Conservation (phyloP, 73 alveolate species). For the Stentor roeselii region DNA sequence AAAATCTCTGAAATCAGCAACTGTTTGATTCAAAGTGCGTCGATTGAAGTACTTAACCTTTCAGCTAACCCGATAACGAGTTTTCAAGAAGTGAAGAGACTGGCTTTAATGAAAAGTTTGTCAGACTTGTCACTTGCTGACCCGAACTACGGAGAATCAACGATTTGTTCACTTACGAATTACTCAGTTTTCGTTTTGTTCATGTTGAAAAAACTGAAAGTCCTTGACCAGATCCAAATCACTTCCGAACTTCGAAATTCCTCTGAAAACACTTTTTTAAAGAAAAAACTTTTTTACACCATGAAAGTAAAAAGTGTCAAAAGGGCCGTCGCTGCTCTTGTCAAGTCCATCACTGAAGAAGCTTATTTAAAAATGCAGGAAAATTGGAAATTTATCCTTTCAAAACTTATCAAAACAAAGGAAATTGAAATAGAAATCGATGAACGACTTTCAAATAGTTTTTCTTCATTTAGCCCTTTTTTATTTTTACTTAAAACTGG, state of each 20-base stretch:
- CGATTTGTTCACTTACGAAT: constrained; percentile 76
- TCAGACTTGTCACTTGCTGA: constrained; percentile 54
- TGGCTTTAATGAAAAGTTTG: constrained; percentile 54
- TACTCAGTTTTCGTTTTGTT: constrained; percentile 73
- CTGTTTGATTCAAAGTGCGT: constrained; percentile 47
- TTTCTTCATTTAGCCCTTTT: no score
- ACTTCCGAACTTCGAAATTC: constrained; percentile 67
- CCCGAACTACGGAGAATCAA: constrained; percentile 77
- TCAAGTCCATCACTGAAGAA: neutral
- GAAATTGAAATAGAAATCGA: neutral
- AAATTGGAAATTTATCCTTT: neutral
- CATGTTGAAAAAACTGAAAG: constrained; percentile 34
- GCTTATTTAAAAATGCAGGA: neutral
- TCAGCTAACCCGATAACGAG: constrained; percentile 60
- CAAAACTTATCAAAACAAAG: neutral
- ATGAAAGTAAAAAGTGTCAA: constrained; percentile 78
- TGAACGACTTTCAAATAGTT: neutral
- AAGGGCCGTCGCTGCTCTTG: constrained; percentile 31
- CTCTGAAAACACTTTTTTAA: constrained; percentile 85
- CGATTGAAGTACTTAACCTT: constrained; percentile 54
- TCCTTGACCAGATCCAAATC: constrained; percentile 55
- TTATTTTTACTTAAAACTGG: no score
- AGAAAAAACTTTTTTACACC: constrained; percentile 79
- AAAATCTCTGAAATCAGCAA: constrained; percentile 49
- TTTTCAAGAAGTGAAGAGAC: constrained; percentile 67